Conservation (phyloP, 495 filamentous ascomycete species). For the Oidiodendron maius region DNA sequence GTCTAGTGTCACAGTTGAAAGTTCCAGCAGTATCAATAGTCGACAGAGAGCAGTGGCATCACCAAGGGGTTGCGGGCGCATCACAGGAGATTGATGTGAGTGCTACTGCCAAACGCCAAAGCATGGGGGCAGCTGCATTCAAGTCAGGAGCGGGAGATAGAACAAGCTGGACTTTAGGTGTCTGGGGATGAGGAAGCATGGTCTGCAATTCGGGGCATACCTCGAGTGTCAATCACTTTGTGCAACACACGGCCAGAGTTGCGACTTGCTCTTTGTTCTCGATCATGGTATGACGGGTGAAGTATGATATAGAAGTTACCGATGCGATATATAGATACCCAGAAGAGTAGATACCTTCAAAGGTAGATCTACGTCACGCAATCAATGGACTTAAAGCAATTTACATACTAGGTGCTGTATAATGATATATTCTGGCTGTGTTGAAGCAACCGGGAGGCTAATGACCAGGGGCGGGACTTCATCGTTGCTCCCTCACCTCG, state of each 20-base stretch:
- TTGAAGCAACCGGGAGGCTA: too few relatives aligned
- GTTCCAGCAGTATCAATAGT: slow-evolving; percentile 74
- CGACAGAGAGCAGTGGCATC: slow-evolving; percentile 78
- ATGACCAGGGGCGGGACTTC: too few relatives aligned
- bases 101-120: slow-evolving; percentile 51
- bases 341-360: background rate
- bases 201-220: too few relatives aligned
- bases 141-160: slow-evolving; percentile 45
- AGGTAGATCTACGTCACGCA: too few relatives aligned
- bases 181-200: slow-evolving; percentile 57
- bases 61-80: slow-evolving; percentile 69
- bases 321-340: background rate
- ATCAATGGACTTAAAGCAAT: too few relatives aligned
- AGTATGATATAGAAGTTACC: background rate
- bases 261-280: too few relatives aligned
- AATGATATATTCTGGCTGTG: too few relatives aligned
- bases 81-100: slow-evolving; percentile 54
- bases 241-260: too few relatives aligned
- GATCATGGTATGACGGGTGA: too few relatives aligned
- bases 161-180: slow-evolving; percentile 71
- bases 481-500: background rate
- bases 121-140: slow-evolving; percentile 43
- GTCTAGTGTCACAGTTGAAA: slow-evolving; percentile 71
- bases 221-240: too few relatives aligned
- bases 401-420: too few relatives aligned